These are phyloP conservation scores for Podospora australis DNA, from an alignment of 495 filamentous ascomycete genomes.

Conservation along the genomic window DNA sequence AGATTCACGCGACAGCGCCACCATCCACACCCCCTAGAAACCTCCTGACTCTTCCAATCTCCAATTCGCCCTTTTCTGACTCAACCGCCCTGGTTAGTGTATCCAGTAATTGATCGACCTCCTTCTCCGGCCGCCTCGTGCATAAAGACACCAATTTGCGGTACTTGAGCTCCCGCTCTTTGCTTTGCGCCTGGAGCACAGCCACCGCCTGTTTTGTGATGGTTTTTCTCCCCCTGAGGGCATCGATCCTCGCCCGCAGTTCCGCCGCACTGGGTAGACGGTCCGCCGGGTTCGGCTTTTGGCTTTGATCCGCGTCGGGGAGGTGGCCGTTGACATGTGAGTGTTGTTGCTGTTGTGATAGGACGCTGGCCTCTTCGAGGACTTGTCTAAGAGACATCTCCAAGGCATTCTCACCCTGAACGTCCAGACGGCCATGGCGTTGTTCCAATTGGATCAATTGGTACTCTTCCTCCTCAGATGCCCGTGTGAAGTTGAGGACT, in stretches of 20 bases:
- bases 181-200: conserved; percentile 52
- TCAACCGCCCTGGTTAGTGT: conserved; percentile 62
- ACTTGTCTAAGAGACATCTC: conserved; percentile 31
- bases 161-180: conserved; percentile 63
- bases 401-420: conserved; percentile 26
- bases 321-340: conserved; percentile 2
- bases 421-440: conserved; percentile 30
- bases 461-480: conserved; percentile 44
- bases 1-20: background rate
- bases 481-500: conserved; percentile 41
- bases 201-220: conserved; percentile 52
- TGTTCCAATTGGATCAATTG: conserved; percentile 33
- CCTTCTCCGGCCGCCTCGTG: conserved; percentile 55
- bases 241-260: conserved; percentile 39
- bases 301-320: conserved; percentile 8
- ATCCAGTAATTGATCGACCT: conserved; percentile 59
- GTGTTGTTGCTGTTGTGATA: background rate
- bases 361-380: conserved; percentile 10
- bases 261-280: conserved; percentile 32
- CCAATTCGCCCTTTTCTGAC: conserved; percentile 62
- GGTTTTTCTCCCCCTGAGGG: conserved; percentile 49
- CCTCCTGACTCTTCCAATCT: conserved; percentile 61
- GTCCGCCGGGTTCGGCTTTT: conserved; percentile 9
- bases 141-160: conserved; percentile 63
- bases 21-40: conserved; percentile 67